phyloP scores from a whole-genome alignment of 805 yeast genomes.

The Teunomyces stri region DNA sequence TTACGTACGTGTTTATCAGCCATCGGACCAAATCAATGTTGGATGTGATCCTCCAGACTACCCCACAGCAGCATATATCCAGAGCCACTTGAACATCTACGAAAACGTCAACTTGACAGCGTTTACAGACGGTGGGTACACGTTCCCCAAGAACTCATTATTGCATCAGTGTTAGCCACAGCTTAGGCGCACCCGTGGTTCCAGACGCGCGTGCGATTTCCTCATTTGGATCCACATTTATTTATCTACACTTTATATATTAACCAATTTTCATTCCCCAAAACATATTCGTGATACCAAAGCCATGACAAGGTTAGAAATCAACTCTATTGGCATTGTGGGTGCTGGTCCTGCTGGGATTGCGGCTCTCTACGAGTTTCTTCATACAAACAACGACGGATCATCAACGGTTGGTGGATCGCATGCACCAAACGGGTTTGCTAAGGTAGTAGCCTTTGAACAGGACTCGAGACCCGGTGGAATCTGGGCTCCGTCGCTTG shows the following conservation, averaged over 20 bases:
- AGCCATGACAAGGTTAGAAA: slow-evolving; percentile 1
- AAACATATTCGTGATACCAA: too few species aligned
- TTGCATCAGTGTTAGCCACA: slow-evolving; percentile 6
- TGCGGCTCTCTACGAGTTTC: slow-evolving; percentile 25
- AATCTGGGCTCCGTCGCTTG: slow-evolving; percentile 34
- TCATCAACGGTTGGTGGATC: slow-evolving; percentile 16
- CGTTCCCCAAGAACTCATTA: slow-evolving; percentile 38
- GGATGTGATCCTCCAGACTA: slow-evolving; percentile 85
- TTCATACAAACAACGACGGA: slow-evolving; percentile 24
- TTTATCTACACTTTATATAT: too few species aligned
- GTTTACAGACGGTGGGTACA: slow-evolving; percentile 76
- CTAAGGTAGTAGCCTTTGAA: slow-evolving; percentile 43
- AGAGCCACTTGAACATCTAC: slow-evolving; percentile 68
- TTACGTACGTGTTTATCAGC: slow-evolving; percentile 91
- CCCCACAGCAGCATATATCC: slow-evolving; percentile 85
- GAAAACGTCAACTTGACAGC: slow-evolving; percentile 62
- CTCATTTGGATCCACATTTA: background rate
- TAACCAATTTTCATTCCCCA: too few species aligned
- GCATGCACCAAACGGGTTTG: slow-evolving; percentile 20
- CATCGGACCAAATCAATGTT: slow-evolving; percentile 52
- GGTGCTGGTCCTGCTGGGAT: slow-evolving; percentile 74
- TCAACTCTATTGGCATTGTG: slow-evolving; percentile 54
- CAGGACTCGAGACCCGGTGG: slow-evolving; percentile 45
- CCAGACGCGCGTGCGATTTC: background rate
- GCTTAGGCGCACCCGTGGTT: too few species aligned